Percentiles rank a stretch among this genome's conserved stretches.
Evolutionary conservation across 1,284 basidiomycete genomes (phyloP).

Genomic region (Trametes hirsuta): DNA sequence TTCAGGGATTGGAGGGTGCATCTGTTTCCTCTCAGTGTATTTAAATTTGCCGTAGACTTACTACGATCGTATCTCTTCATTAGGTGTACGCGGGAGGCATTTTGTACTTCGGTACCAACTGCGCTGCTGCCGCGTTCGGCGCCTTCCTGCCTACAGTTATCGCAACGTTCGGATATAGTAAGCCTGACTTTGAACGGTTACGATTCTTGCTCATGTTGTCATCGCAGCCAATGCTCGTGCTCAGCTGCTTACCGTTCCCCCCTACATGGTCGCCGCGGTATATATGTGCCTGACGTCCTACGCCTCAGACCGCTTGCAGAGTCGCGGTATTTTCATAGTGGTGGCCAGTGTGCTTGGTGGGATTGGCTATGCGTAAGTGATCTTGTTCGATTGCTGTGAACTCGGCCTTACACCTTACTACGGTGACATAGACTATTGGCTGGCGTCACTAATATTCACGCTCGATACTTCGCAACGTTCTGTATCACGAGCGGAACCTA

Average conservation of each 20-base stretch:
- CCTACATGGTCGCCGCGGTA: constrained; percentile 74
- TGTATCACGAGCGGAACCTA: constrained; percentile 73
- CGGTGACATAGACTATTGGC: constrained; percentile 48
- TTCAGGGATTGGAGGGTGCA: constrained; percentile 74
- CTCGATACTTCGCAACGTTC: constrained; percentile 71
- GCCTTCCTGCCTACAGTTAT: constrained; percentile 89
- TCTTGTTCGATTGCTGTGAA: neutral
- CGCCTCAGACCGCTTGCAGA: constrained; percentile 74
- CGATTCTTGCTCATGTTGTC: neutral
- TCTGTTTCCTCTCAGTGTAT: neutral
- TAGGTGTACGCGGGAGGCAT: constrained; percentile 66
- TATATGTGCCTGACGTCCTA: constrained; percentile 68
- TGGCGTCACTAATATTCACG: constrained; percentile 46
- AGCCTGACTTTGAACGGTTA: neutral
- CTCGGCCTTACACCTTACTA: neutral
- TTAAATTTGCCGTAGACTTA: no score
- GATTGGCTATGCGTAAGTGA: constrained; percentile 66
- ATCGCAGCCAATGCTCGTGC: constrained; percentile 53
- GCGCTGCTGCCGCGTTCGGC: constrained; percentile 75
- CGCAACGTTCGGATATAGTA: constrained; percentile 66
- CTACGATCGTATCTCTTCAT: neutral
- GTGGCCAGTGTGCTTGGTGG: constrained; percentile 53
- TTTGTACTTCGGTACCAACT: constrained; percentile 82
- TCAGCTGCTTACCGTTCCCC: constrained; percentile 79
- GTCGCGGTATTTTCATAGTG: constrained; percentile 64